Evolutionary conservation across 305 asterid species (phyloP), one percentile per base, ranked within the genome.

Genomic region (Solanum chacoense): DNA sequence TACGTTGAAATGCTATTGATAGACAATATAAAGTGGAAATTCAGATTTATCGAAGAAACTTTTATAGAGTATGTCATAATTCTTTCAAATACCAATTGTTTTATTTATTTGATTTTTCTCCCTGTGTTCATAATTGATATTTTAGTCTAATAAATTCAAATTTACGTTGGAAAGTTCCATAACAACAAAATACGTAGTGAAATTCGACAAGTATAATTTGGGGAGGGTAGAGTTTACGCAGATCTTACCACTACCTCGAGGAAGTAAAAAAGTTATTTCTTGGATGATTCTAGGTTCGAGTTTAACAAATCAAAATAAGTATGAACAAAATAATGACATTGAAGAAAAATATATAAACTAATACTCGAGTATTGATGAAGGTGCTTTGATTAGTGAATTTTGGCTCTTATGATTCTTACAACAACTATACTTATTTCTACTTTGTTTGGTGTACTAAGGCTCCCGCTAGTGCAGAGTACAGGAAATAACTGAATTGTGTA

Each of bases 401-500:
- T 18, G 67, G 24, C 24, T 55, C 24, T 55, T 55, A 55, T 55
- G 67, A 55, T 55, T 55, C 67, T 55, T 55, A 55, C 11, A 55
- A 55, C 24, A 55, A 55, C 67, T 55, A 20, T 18, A 55, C 0
- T 55, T 55, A 55, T 0, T 1, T 20, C 0, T 0, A 55, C 67
- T 55, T 55, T 55, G 67, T 0, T 0, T 5, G 11, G 67, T 55
- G 67, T 0, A 55, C 67, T 55, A 18, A 55, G 0, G 24, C 0
- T 55, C 2, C 67, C 67, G 1, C 67, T 55, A 55, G 5, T 0
- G 11, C 5, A 7, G 0, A 55, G 0, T 55, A 0, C 10, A 55
- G 0, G 67, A 55, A 55, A 55, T 1, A 0, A 4, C 20, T 1
- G 0, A 50, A 50, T 16, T 50, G 9, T 50, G 65, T 0, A 55